Percentiles rank a stretch among this genome's conserved stretches.
Evolutionary conservation across 441 rosid species (phyloP).

Genomic region (Capsella rubella): DNA sequence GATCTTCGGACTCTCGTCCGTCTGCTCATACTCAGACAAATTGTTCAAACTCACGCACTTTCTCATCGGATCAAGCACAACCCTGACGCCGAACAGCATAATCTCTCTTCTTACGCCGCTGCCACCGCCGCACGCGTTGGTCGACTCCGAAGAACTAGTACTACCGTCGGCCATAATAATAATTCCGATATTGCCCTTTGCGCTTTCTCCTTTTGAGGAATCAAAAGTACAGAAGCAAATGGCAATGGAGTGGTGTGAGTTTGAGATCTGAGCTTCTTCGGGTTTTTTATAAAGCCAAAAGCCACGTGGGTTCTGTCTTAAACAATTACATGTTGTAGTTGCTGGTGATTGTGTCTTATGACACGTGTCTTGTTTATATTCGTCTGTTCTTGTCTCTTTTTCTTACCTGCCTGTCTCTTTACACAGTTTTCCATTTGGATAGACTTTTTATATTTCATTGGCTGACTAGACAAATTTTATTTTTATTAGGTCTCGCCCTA

Average conservation of each 20-base stretch:
- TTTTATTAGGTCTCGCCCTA: conserved; percentile 15
- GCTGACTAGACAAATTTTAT: conserved; percentile 30
- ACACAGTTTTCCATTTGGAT: conserved; percentile 33
- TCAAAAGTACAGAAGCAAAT: conserved; percentile 26
- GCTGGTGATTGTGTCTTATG: neutral
- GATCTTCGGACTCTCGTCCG: conserved; percentile 38
- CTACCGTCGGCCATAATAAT: conserved; percentile 40
- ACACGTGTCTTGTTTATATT: conserved; percentile 1
- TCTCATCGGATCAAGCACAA: conserved; percentile 92
- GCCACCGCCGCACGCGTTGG: conserved; percentile 2
- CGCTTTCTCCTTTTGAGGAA: neutral
- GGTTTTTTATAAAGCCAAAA: conserved; percentile 39
- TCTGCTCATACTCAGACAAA: conserved; percentile 77
- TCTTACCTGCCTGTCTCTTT: conserved; percentile 31
- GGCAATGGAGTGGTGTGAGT: conserved; percentile 37
- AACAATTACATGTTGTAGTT: conserved; percentile 34
- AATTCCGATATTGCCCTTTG: conserved; percentile 29
- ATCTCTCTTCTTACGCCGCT: conserved; percentile 54
- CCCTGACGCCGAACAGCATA: conserved; percentile 89
- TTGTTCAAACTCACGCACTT: conserved; percentile 92
- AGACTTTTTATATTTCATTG: conserved; percentile 15
- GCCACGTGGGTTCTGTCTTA: conserved; percentile 35
- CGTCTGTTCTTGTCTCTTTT: conserved; percentile 9
- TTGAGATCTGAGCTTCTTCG: conserved; percentile 21
- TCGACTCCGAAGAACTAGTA: conserved; percentile 39